These are phyloP conservation scores for Penicillium psychrofluorescens DNA, from an alignment of 495 filamentous ascomycete genomes.

Conservation along the genomic window DNA sequence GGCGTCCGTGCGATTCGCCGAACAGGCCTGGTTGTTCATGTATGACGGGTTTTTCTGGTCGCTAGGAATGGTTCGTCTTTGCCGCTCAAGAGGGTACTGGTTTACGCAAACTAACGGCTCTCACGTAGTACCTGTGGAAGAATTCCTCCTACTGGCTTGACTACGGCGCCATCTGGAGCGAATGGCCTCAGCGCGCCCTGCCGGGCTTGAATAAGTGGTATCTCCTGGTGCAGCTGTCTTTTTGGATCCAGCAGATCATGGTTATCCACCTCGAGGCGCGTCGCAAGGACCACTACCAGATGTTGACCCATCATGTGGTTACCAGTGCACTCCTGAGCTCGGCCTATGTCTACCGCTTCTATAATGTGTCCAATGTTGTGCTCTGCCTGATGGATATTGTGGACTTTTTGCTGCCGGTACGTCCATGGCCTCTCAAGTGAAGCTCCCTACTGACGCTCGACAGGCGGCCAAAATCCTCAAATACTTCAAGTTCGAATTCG, in stretches of 20 bases:
- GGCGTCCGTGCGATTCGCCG: slow-evolving; percentile 71
- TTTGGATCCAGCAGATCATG: slow-evolving; percentile 90
- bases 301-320: slow-evolving; percentile 91
- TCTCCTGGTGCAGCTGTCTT: slow-evolving; percentile 82
- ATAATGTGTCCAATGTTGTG: slow-evolving; percentile 81
- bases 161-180: slow-evolving; percentile 69
- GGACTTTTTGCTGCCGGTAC: slow-evolving; percentile 79
- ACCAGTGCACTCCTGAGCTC: slow-evolving; percentile 72
- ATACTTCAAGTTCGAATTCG: slow-evolving; percentile 65
- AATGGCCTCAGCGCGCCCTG: slow-evolving; percentile 72
- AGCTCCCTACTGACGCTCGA: not conserved
- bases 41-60: slow-evolving; percentile 77
- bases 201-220: slow-evolving; percentile 77
- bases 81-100: not conserved
- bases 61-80: slow-evolving; percentile 68
- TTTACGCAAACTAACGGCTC: not conserved
- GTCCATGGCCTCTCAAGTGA: slow-evolving; percentile 18
- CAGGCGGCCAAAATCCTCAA: slow-evolving; percentile 93
- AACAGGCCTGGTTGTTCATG: slow-evolving; percentile 83
- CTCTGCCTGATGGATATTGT: slow-evolving; percentile 91
- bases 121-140: slow-evolving; percentile 66
- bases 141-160: slow-evolving; percentile 74
- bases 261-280: slow-evolving; percentile 91
- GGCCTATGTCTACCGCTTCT: slow-evolving; percentile 78
- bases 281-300: slow-evolving; percentile 90